Evolutionary conservation across 345 rosid genomes (phyloP), one percentile per base, ranked within the genome.

Genomic region (Xanthoceras sorbifolium): DNA sequence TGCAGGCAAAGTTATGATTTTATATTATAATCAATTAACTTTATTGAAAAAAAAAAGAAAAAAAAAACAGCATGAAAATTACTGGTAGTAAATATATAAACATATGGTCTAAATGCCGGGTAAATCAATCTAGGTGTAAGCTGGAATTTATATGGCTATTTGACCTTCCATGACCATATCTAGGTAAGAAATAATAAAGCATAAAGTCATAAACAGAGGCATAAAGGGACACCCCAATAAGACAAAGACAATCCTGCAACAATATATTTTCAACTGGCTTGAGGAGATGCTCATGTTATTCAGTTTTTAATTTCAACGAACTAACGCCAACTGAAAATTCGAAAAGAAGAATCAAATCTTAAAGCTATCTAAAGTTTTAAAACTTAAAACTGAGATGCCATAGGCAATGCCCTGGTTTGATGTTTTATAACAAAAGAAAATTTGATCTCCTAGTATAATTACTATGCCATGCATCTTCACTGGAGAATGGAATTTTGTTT

Each of bases 1-100:
- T 65, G 20, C 42, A 82, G 64, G 32, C 52, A 68, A 78, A 75
- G 23, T 67, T 44, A 14, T 48, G 38, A 25, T 18, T 73, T 48
- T 48, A 71, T 36, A 64, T n/a, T 34, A 18, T 38, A 61, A n/a
- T 10, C 5, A 12, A 64, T 44, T 10, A 14, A 64, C 2, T 7
- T 3, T 20, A 22, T 7, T 25, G 32, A 46, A 65, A 64, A 46
- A n/a, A n/a, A n/a, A n/a, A n/a, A n/a, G n/a, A n/a, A n/a, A n/a
- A n/a, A n/a, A n/a, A n/a, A 8, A 48, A 9, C 5, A 57, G 12
- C 25, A 50, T 11, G 48, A 9, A 29, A 63, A 46, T 20, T 18
- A 11, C 25, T 9, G 34, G 67, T 23, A 48, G 9, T 74, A n/a
- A n/a, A n/a, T 22, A 23, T 14, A 48, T 32, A 64, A 32, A 22